Evolutionary conservation across 2,329 filamentous ascomycete species (phyloP).

Genomic region (Curvularia eragrostidis): DNA sequence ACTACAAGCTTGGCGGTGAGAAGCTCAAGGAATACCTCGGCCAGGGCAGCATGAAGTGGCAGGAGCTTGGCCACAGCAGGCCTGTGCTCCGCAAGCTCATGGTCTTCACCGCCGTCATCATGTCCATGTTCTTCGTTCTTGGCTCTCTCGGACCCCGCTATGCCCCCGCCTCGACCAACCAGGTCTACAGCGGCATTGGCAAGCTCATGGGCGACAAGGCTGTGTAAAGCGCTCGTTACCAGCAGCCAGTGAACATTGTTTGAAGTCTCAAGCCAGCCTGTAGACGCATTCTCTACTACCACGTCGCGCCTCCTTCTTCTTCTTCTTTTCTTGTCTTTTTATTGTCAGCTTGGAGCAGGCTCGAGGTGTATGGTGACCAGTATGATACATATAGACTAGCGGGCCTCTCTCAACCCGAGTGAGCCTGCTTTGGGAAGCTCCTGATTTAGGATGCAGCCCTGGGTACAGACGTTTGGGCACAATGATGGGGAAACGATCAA

Average conservation of each 20-base stretch:
- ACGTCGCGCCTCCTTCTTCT: constrained; percentile 17
- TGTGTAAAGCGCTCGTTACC: constrained; percentile 16
- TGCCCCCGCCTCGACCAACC: constrained; percentile 47
- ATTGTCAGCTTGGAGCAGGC: constrained; percentile 30
- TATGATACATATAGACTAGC: constrained; percentile 47
- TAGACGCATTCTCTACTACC: constrained; percentile 1
- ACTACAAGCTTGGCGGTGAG: constrained; percentile 86
- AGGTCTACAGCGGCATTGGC: constrained; percentile 45
- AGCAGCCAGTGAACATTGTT: not conserved
- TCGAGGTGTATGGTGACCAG: constrained; percentile 33
- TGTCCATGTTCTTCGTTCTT: constrained; percentile 74
- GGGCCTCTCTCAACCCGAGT: constrained; percentile 31
- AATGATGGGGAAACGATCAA: constrained; percentile 40
- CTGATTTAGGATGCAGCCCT: constrained; percentile 19
- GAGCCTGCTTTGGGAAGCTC: constrained; percentile 21
- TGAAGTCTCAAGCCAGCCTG: not conserved
- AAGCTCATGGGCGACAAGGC: constrained; percentile 44
- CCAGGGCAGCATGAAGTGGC: constrained; percentile 79
- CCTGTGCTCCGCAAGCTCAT: constrained; percentile 80
- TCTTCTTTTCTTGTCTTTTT: constrained; percentile 39
- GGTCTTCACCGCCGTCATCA: constrained; percentile 68
- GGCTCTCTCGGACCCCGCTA: constrained; percentile 54
- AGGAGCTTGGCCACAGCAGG: constrained; percentile 79
- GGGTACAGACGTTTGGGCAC: constrained; percentile 34
- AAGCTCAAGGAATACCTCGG: constrained; percentile 80